Evolutionary conservation across 106 monocot genomes (phyloP).

Genomic region (Triglochin maritima): DNA sequence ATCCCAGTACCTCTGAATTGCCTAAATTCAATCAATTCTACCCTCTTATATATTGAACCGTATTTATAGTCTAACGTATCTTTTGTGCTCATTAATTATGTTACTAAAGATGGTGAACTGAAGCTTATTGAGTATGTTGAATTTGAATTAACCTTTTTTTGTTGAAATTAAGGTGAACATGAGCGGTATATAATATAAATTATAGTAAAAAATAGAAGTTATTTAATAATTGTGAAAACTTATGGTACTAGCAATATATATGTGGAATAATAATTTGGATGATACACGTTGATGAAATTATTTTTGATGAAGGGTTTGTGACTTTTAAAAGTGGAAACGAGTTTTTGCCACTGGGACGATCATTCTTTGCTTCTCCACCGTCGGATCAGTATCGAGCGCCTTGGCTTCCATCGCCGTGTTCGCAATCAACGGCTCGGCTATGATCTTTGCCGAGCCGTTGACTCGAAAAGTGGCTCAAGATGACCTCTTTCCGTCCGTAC

Average conservation of each 20-base stretch:
- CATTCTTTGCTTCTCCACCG: constrained; percentile 56
- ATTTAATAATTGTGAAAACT: no score
- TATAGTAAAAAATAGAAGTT: no score
- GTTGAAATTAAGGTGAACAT: no score
- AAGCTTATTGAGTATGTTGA: not conserved
- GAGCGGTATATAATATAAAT: no score
- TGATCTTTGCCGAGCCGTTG: constrained; percentile 39
- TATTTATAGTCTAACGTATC: no score
- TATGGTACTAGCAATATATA: no score
- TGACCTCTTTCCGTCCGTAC: constrained; percentile 54
- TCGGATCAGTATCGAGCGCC: constrained; percentile 31
- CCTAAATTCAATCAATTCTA: no score
- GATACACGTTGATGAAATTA: no score
- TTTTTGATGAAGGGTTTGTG: constrained; percentile 10
- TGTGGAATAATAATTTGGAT: no score
- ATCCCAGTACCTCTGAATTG: not conserved
- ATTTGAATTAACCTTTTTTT: not conserved
- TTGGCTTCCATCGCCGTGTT: constrained; percentile 37
- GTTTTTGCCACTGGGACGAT: constrained; percentile 27
- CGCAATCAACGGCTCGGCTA: constrained; percentile 36
- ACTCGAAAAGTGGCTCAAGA: constrained; percentile 26
- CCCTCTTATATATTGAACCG: no score
- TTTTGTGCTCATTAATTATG: not conserved
- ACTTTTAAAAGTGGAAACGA: constrained; percentile 28
- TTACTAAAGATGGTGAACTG: not conserved